These are phyloP conservation scores for Moricandia moricandioides DNA, from an alignment of 345 rosid species.

Conservation along the genomic window DNA sequence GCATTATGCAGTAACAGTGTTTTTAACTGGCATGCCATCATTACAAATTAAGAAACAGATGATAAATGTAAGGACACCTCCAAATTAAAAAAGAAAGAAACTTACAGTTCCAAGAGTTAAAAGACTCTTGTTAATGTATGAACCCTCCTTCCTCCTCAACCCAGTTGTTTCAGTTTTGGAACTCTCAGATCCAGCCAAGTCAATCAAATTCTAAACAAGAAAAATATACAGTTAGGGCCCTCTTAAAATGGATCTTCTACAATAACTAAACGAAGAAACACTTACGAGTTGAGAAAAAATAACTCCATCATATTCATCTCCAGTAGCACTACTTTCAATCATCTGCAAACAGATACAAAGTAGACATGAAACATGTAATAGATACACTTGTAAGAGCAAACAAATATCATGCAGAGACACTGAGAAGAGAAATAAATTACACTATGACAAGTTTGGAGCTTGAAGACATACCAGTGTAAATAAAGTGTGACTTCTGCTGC, in stretches of 20 bases:
- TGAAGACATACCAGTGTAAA: slow-evolving; percentile 75
- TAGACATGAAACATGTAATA: background rate
- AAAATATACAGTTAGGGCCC: slow-evolving; percentile 9
- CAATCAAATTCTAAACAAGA: slow-evolving; percentile 81
- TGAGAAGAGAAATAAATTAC: slow-evolving; percentile 2
- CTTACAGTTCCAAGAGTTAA: slow-evolving; percentile 97
- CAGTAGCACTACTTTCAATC: slow-evolving; percentile 94
- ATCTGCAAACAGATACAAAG: slow-evolving; percentile 52
- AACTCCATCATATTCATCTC: slow-evolving; percentile 98
- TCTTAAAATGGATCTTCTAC: background rate
- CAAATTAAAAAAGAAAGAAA: slow-evolving; percentile 19
- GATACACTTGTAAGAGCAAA: slow-evolving; percentile 8
- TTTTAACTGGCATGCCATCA: slow-evolving; percentile 5
- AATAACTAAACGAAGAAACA: slow-evolving; percentile 20
- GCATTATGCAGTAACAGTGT: background rate
- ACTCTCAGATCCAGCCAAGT: slow-evolving; percentile 99
- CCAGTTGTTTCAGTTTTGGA: slow-evolving; percentile 99
- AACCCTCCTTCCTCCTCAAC: slow-evolving; percentile 93
- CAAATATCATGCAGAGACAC: slow-evolving; percentile 1
- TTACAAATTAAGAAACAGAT: background rate
- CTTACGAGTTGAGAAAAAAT: slow-evolving; percentile 97
- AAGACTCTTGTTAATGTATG: slow-evolving; percentile 99
- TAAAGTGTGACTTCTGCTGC: slow-evolving; percentile 99
- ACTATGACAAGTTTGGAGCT: slow-evolving; percentile 7
- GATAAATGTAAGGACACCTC: slow-evolving; percentile 4